Evolutionary conservation across 1,139 yeast genomes (phyloP).

Genomic region (Yamadazyma diddensiae): DNA sequence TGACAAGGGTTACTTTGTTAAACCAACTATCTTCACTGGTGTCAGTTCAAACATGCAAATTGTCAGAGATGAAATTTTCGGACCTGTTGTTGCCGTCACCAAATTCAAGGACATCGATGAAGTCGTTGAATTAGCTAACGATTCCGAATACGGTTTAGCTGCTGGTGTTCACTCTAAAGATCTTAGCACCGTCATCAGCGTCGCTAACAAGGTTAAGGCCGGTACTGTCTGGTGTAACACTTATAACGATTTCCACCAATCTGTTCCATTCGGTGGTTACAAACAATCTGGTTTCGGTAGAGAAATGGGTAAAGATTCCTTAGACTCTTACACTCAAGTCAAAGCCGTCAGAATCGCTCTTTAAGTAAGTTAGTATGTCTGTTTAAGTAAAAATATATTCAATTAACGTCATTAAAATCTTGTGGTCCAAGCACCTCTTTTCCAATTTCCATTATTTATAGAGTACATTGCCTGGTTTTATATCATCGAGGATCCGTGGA

Average conservation of each 20-base stretch:
- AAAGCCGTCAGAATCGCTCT: slow-evolving; percentile 67
- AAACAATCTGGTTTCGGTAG: slow-evolving; percentile 88
- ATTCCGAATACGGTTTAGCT: slow-evolving; percentile 77
- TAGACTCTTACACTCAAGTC: slow-evolving; percentile 77
- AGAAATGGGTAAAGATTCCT: slow-evolving; percentile 85
- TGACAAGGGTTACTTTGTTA: slow-evolving; percentile 69
- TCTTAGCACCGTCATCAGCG: slow-evolving; percentile 65
- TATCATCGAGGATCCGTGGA: no score
- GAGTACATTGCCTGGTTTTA: no score
- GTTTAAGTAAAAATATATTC: no score
- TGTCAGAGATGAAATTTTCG: slow-evolving; percentile 81
- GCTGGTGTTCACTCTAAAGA: slow-evolving; percentile 75
- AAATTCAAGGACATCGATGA: slow-evolving; percentile 74
- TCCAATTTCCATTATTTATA: no score
- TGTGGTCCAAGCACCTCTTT: no score
- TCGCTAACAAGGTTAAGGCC: slow-evolving; percentile 65
- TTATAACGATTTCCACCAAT: slow-evolving; percentile 78
- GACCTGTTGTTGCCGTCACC: slow-evolving; percentile 76
- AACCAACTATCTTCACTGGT: slow-evolving; percentile 77
- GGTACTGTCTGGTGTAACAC: slow-evolving; percentile 88
- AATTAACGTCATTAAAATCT: no score
- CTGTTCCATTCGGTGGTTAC: slow-evolving; percentile 85
- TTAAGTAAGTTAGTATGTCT: no score
- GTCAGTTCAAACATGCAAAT: slow-evolving; percentile 66
- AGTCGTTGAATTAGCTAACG: slow-evolving; percentile 66